These are phyloP conservation scores for Cairneyella variabilis DNA, from an alignment of 495 filamentous ascomycete genomes.

Conservation along the genomic window DNA sequence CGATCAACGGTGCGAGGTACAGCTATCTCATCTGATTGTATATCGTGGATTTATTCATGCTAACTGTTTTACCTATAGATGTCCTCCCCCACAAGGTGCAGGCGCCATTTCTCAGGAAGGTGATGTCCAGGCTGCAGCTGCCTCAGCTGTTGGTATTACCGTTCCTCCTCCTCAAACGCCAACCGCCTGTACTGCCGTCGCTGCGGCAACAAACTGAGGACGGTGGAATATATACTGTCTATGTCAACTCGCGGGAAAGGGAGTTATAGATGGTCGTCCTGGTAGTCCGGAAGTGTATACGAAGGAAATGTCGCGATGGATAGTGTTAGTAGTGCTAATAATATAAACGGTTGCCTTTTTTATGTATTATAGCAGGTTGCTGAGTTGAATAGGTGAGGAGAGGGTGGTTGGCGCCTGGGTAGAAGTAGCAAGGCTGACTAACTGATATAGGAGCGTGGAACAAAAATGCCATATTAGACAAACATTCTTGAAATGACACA, in stretches of 20 bases:
- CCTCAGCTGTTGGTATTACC: conserved; percentile 9
- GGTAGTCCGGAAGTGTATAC: no score
- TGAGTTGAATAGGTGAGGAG: no score
- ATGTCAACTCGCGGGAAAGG: conserved; percentile 1
- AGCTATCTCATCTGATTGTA: background rate
- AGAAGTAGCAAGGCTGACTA: no score
- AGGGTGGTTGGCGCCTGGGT: no score
- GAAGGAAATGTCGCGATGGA: no score
- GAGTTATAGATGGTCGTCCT: background rate
- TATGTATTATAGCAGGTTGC: no score
- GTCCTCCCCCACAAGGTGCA: conserved; percentile 8
- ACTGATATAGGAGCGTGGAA: no score
- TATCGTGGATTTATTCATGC: conserved; percentile 6
- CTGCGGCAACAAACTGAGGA: conserved; percentile 4
- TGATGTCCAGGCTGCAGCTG: conserved; percentile 9
- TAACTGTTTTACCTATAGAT: conserved; percentile 11
- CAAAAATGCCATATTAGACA: no score
- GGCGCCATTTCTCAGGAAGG: conserved; percentile 9
- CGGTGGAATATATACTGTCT: conserved; percentile 2
- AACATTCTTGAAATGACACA: no score
- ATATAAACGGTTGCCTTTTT: no score
- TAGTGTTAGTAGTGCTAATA: no score
- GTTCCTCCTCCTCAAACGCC: conserved; percentile 9
- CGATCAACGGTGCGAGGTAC: conserved; percentile 13
- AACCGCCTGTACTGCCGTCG: conserved; percentile 5